These are phyloP conservation scores for Rhododendron henanense DNA, from an alignment of 148 eudicot species.

Conservation along the genomic window DNA sequence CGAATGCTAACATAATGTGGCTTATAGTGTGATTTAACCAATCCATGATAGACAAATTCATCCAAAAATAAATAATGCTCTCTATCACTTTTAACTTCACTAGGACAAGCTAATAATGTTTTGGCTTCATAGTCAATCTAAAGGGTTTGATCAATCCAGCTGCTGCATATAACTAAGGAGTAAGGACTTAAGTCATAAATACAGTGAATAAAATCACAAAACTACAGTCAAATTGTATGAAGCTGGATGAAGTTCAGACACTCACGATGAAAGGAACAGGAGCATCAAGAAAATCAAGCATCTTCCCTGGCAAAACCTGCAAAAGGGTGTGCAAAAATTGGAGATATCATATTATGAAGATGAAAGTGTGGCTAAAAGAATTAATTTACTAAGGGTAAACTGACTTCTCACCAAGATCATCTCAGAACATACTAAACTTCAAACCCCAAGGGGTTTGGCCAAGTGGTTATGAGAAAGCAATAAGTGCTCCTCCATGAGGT, in stretches of 20 bases:
- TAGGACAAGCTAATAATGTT: slow-evolving; percentile 5
- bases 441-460: no score
- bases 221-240: neutral
- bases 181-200: neutral
- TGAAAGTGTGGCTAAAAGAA: neutral
- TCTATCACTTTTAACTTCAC: neutral
- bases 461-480: no score
- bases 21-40: neutral
- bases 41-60: neutral
- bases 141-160: neutral
- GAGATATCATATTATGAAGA: neutral
- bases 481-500: no score
- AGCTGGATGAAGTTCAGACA: slow-evolving; percentile 1
- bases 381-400: neutral
- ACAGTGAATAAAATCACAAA: neutral
- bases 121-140: neutral
- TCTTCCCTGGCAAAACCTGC: slow-evolving; percentile 89
- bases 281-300: slow-evolving; percentile 93
- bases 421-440: neutral
- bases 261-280: slow-evolving; percentile 86
- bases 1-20: neutral
- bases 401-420: neutral
- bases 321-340: slow-evolving; percentile 1
- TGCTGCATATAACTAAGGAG: neutral
- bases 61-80: neutral